phyloP scores from a whole-genome alignment of 2,329 filamentous ascomycete species.

The Alternaria panax region DNA sequence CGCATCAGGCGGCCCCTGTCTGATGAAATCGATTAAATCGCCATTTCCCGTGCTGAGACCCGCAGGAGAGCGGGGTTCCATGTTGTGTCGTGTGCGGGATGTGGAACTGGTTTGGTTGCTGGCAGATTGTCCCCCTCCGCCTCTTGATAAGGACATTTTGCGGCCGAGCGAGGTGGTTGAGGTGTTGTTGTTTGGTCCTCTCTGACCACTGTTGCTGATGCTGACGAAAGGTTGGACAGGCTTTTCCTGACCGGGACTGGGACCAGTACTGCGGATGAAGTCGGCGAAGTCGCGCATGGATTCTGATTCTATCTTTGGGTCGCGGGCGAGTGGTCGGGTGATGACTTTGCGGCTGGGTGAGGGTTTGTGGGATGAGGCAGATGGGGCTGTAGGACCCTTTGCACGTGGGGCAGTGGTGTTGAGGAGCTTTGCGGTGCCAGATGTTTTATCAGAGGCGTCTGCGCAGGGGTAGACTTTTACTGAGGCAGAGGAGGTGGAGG shows the following conservation, averaged over 20 bases:
- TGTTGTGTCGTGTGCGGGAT: conserved; percentile 39
- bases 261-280: conserved; percentile 87
- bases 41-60: conserved; percentile 73
- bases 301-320: conserved; percentile 74
- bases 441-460: conserved; percentile 36
- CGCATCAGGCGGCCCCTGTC: conserved; percentile 75
- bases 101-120: too few species aligned
- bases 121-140: too few species aligned
- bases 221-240: conserved; percentile 46
- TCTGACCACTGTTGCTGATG: conserved; percentile 28
- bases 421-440: conserved; percentile 39
- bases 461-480: conserved; percentile 44
- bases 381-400: conserved; percentile 30
- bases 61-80: conserved; percentile 70
- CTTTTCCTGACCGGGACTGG: conserved; percentile 40
- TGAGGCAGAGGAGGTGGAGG: conserved; percentile 26
- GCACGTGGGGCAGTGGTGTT: conserved; percentile 31
- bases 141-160: conserved; percentile 35
- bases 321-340: conserved; percentile 64
- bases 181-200: conserved; percentile 23
- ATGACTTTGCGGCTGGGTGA: conserved; percentile 37
- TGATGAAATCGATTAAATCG: conserved; percentile 94
- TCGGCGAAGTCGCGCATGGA: conserved; percentile 85
- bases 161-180: conserved; percentile 40
- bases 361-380: conserved; percentile 27